These are phyloP conservation scores for Juglanconis sp. DNA, from an alignment of 2,329 filamentous ascomycete species.

Conservation along the genomic window DNA sequence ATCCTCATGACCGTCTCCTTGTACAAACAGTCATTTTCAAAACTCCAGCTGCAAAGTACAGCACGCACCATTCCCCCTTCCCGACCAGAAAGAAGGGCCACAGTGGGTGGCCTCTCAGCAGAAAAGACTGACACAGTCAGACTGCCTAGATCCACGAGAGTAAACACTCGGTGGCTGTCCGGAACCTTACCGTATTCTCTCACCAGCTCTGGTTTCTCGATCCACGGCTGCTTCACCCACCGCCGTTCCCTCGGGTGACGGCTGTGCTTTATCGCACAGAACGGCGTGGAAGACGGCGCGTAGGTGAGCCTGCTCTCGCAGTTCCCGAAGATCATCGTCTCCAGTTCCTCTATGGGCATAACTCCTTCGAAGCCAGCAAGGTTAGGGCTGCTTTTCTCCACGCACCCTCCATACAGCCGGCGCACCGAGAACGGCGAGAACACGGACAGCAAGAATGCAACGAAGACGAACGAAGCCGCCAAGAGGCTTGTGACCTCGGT, in stretches of 20 bases:
- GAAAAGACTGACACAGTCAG: conserved; percentile 29
- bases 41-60: conserved; percentile 25
- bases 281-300: conserved; percentile 22
- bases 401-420: conserved; percentile 21
- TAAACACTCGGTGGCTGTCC: conserved; percentile 26
- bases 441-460: conserved; percentile 17
- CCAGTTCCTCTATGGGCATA: conserved; percentile 23
- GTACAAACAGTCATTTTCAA: conserved; percentile 23
- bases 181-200: conserved; percentile 12
- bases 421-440: conserved; percentile 21
- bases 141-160: conserved; percentile 29
- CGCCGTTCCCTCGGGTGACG: conserved; percentile 21
- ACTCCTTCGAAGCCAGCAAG: conserved; percentile 28
- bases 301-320: conserved; percentile 23
- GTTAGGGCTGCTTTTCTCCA: conserved; percentile 22
- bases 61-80: conserved; percentile 31
- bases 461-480: conserved; percentile 8
- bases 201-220: conserved; percentile 7
- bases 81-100: conserved; percentile 26
- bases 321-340: conserved; percentile 26
- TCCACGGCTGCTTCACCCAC: conserved; percentile 24
- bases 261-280: conserved; percentile 11
- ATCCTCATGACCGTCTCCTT: conserved; percentile 23
- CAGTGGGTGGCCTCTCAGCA: conserved; percentile 27
- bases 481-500: neutral